A percentile compares a stretch with the other conserved stretches of the same genome.
Evolutionary conservation across 2,329 filamentous ascomycete genomes (phyloP).

Genomic region (Plenodomus lindquistii): DNA sequence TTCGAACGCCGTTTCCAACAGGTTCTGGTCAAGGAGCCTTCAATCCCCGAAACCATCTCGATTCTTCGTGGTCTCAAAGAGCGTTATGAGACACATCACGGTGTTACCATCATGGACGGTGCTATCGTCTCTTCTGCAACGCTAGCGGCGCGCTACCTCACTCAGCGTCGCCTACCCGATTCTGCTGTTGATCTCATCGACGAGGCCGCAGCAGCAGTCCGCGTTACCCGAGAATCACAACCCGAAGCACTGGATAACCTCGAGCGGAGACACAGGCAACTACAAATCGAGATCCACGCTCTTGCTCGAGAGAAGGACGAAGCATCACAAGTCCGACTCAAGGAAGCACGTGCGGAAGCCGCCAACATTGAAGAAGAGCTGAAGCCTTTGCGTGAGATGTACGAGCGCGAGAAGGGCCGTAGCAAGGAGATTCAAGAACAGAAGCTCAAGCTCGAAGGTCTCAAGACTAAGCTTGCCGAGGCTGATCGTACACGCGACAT

Average conservation of each 20-base stretch:
- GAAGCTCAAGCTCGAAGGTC: slow-evolving; percentile 89
- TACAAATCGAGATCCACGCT: slow-evolving; percentile 97
- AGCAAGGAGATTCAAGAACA: slow-evolving; percentile 91
- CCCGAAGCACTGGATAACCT: slow-evolving; percentile 94
- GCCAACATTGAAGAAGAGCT: slow-evolving; percentile 94
- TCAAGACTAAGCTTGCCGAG: slow-evolving; percentile 90
- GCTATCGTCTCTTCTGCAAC: slow-evolving; percentile 91
- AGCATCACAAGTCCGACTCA: slow-evolving; percentile 80
- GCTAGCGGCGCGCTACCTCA: slow-evolving; percentile 90
- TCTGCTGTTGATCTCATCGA: slow-evolving; percentile 97
- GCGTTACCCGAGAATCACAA: slow-evolving; percentile 93
- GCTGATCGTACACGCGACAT: slow-evolving; percentile 87
- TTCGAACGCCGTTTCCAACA: slow-evolving; percentile 99
- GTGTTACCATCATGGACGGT: slow-evolving; percentile 93
- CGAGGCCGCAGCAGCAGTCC: slow-evolving; percentile 93
- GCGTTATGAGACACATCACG: slow-evolving; percentile 96
- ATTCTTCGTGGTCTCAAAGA: slow-evolving; percentile 98
- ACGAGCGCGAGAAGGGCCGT: slow-evolving; percentile 88
- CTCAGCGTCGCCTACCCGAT: slow-evolving; percentile 85
- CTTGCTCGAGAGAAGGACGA: slow-evolving; percentile 93
- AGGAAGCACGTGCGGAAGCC: slow-evolving; percentile 83
- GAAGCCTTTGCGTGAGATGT: slow-evolving; percentile 89
- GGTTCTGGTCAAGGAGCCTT: slow-evolving; percentile 93
- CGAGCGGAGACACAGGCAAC: slow-evolving; percentile 84
- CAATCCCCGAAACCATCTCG: slow-evolving; percentile 86